Evolutionary conservation across 257 asterid species (phyloP).

Genomic region (Jasminum sambac): DNA sequence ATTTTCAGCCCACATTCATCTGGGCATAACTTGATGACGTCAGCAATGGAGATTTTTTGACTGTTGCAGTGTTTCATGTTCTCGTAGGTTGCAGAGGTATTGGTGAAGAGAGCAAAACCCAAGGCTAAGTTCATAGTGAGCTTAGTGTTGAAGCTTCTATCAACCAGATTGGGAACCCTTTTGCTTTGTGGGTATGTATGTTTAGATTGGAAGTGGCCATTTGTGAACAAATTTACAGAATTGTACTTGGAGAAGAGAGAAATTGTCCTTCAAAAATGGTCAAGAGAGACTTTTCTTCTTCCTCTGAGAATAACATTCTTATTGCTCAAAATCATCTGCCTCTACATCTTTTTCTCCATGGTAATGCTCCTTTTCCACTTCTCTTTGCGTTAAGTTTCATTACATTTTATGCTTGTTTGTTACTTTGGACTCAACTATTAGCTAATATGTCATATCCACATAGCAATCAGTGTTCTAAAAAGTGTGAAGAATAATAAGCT

Average conservation of each 20-base stretch:
- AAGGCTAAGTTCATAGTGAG: constrained; percentile 39
- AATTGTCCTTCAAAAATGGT: constrained; percentile 53
- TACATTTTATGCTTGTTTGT: background rate
- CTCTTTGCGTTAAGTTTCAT: background rate
- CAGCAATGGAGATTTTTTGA: background rate
- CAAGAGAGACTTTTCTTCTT: constrained; percentile 32
- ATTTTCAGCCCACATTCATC: no score
- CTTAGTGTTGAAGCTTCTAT: constrained; percentile 41
- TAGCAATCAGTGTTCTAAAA: no score
- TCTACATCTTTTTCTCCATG: constrained; percentile 44
- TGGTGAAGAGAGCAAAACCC: constrained; percentile 46
- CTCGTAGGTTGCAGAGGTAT: constrained; percentile 52
- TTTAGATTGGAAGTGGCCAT: constrained; percentile 58
- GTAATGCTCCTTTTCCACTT: constrained; percentile 17
- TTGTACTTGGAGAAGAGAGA: constrained; percentile 52
- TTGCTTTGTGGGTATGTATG: constrained; percentile 47
- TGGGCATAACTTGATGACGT: no score
- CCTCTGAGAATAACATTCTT: constrained; percentile 52
- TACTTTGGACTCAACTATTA: no score
- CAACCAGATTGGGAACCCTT: constrained; percentile 58
- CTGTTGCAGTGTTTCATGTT: background rate
- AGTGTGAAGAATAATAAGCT: no score
- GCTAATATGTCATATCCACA: no score
- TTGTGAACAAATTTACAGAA: constrained; percentile 47
- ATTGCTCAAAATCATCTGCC: constrained; percentile 40